phyloP scores from a whole-genome alignment of 176 grass and related monocot species.

The Raddia guianensis region DNA sequence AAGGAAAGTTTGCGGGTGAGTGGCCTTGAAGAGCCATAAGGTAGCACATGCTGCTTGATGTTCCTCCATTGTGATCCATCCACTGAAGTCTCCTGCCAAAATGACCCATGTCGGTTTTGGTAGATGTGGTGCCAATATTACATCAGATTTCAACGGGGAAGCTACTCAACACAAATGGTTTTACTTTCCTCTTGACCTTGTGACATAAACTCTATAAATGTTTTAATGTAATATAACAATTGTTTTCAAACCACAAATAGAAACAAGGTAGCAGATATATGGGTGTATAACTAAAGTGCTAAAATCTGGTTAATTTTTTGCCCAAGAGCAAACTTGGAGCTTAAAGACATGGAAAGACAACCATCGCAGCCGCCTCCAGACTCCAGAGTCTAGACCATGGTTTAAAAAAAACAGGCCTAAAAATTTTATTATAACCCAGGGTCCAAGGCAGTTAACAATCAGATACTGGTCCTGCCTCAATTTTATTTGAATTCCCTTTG shows the following conservation, averaged over 20 bases:
- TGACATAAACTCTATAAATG: background rate
- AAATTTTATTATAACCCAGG: background rate
- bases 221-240: background rate
- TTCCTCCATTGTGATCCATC: slow-evolving; percentile 79
- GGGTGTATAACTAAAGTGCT: background rate
- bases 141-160: background rate
- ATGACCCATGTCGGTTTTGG: slow-evolving; percentile 23
- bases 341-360: background rate
- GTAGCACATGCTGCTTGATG: slow-evolving; percentile 80
- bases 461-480: background rate
- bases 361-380: background rate
- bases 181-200: background rate
- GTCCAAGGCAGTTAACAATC: background rate
- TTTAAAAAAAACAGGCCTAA: background rate
- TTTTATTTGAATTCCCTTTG: background rate
- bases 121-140: slow-evolving; percentile 3
- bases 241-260: background rate
- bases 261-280: background rate
- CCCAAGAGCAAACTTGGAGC: slow-evolving; percentile 6
- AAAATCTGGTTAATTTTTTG: background rate
- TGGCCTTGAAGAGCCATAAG: slow-evolving; percentile 77
- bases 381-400: slow-evolving; percentile 4
- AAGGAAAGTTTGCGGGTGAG: slow-evolving; percentile 77
- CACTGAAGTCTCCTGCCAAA: slow-evolving; percentile 62
- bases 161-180: background rate